Evolutionary conservation across 176 grass and related monocot species (phyloP).

Genomic region (Puccinellia tenuiflora): DNA sequence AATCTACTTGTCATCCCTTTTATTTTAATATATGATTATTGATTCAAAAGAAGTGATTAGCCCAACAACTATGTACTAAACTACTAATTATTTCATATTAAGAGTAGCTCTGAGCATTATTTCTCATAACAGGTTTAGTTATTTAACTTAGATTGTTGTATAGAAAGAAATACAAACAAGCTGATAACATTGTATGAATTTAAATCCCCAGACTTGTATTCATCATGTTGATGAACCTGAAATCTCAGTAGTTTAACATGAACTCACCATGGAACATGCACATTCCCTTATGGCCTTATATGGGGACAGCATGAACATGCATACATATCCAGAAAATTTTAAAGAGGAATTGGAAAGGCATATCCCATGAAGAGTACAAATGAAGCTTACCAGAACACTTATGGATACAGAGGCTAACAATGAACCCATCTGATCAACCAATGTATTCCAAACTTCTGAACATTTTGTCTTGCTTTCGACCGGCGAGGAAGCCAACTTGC

Average conservation of each 20-base stretch:
- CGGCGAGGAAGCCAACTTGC: background rate
- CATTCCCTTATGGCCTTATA: slow-evolving; percentile 4
- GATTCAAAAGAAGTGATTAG: background rate
- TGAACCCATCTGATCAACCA: slow-evolving; percentile 86
- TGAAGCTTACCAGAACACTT: slow-evolving; percentile 76
- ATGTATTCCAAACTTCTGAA: slow-evolving; percentile 82
- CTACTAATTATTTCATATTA: background rate
- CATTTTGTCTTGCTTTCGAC: slow-evolving; percentile 13
- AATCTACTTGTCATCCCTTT: background rate
- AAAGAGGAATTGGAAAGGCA: slow-evolving; percentile 3
- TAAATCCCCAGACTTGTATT: background rate
- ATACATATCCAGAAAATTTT: background rate
- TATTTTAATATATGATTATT: background rate
- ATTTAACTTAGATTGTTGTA: slow-evolving; percentile 4
- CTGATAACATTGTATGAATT: background rate
- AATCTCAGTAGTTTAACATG: background rate
- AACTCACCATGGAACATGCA: background rate
- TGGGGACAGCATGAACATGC: background rate
- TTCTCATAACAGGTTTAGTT: background rate
- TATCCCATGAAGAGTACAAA: background rate
- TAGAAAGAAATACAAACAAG: background rate
- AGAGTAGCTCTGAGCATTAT: background rate
- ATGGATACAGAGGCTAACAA: slow-evolving; percentile 68
- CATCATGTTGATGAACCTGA: slow-evolving; percentile 7
- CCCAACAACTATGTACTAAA: background rate